phyloP scores from a whole-genome alignment of 2,329 filamentous ascomycete species.

The Zymoseptoria passerinii region DNA sequence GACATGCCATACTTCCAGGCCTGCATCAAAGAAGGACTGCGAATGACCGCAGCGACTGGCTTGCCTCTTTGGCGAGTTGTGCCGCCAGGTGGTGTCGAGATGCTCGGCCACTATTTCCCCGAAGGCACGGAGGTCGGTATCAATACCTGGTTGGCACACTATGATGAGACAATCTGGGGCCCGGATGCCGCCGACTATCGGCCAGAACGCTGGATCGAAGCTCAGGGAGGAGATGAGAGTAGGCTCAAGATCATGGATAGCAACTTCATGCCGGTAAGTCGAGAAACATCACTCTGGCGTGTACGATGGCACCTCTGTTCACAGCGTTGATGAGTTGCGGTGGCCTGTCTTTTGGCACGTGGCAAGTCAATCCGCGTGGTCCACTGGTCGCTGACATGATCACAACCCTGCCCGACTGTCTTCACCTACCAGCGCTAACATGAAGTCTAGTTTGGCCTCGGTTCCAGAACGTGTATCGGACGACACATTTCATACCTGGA shows the following conservation, averaged over 20 bases:
- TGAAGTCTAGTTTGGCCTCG: constrained; percentile 26
- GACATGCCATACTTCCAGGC: constrained; percentile 35
- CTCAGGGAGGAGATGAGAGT: constrained; percentile 10
- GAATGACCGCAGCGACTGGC: constrained; percentile 17
- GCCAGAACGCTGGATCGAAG: constrained; percentile 20
- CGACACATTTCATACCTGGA: constrained; percentile 25
- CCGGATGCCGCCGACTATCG: constrained; percentile 12
- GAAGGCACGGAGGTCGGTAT: constrained; percentile 34
- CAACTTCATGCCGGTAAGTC: constrained; percentile 6
- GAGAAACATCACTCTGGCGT: too few species aligned
- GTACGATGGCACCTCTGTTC: too few species aligned
- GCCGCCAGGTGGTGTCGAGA: constrained; percentile 10
- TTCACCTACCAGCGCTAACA: neutral
- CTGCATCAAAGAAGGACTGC: constrained; percentile 23
- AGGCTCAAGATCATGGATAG: constrained; percentile 30
- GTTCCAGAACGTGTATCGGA: constrained; percentile 31
- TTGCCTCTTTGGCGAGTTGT: constrained; percentile 14
- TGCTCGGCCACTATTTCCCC: constrained; percentile 34
- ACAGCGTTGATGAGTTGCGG: too few species aligned
- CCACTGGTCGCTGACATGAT: neutral
- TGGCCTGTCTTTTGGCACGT: too few species aligned
- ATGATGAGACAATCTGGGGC: constrained; percentile 17
- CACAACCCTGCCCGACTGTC: neutral
- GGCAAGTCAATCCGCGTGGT: neutral
- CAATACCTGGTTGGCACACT: constrained; percentile 18